These are phyloP conservation scores for Dipteronia dyeriana DNA, from an alignment of 345 rosid genomes.

Conservation along the genomic window DNA sequence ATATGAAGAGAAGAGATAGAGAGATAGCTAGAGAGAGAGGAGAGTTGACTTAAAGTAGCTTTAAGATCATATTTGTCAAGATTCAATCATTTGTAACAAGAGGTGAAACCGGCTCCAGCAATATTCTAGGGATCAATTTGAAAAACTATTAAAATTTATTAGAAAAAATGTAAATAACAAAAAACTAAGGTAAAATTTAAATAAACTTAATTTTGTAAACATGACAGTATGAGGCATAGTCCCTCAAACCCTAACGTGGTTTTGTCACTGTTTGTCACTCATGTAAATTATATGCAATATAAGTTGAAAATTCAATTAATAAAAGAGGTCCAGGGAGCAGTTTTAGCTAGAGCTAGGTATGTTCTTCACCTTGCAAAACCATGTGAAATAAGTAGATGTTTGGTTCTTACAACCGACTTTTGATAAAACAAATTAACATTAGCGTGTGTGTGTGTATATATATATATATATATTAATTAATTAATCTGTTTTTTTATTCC, in stretches of 20 bases:
- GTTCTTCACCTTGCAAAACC: conserved; percentile 5
- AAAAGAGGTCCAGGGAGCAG: neutral
- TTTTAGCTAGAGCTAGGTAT: neutral
- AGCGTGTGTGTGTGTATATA: too few species aligned
- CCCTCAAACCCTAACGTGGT: too few species aligned
- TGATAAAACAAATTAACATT: neutral
- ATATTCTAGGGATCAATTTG: too few species aligned
- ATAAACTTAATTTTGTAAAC: too few species aligned
- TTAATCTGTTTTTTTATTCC: neutral
- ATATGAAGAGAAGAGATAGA: neutral
- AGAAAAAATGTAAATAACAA: too few species aligned
- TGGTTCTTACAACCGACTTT: conserved; percentile 6
- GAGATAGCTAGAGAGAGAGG: neutral
- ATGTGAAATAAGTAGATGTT: neutral
- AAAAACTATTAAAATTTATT: too few species aligned
- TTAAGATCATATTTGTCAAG: conserved; percentile 13
- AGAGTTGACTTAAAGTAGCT: neutral
- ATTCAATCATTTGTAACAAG: conserved; percentile 23
- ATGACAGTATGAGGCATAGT: too few species aligned
- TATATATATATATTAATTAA: too few species aligned
- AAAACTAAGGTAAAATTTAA: too few species aligned
- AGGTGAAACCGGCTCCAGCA: too few species aligned
- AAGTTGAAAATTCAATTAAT: neutral
- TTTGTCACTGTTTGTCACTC: neutral
- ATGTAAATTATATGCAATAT: neutral